Evolutionary conservation across 1,139 yeast species (phyloP), one percentile per base, ranked within the genome.

Genomic region (Debaryomyces singareniensis): DNA sequence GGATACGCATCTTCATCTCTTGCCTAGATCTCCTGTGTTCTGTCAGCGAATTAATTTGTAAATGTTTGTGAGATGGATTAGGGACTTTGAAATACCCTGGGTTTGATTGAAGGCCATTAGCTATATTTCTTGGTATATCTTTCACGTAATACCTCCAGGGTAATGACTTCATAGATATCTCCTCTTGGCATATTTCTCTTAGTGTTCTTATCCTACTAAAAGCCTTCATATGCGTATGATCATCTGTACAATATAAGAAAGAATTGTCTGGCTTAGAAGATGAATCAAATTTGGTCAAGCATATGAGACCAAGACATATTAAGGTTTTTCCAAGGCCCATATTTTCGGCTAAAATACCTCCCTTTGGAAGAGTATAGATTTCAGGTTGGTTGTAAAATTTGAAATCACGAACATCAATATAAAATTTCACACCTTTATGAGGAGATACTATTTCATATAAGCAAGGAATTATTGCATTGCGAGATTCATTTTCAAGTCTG

Each of bases 271-370:
- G 82, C 4, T 64, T 52, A 24, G 51, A 47, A 0, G 83, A 61
- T 4, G 66, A 46, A 32, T 78, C 80, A 43, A 51, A 57, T 38
- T 68, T 73, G 0, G 86, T 71, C 5, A 69, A 45, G 39, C 80
- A 70, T 1, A 79, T 63, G 28, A 80, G 55, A 5, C 82, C 75
- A 13, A 80, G 50, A 41, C 85, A 78, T 4, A 80, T 79, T 26
- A 76, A 59, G 0, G 87, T 79, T 45, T 80, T 80, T 0, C 89
- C 89, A 12, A 78, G 53, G 0, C 87, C 89, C 87, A 80, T 80
- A 66, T 78, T 78, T 40, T 80, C 89, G 0, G 85, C 85, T 9
- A 80, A 53, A 2, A 80, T 76, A 0, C 87, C 89, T 11, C 87
- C 87, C 38, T 68, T 51, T 0, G 83, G 78, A 3, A 73, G 53